Evolutionary conservation across 768 basidiomycete species (phyloP), one percentile per base, ranked within the genome.

Genomic region (Lentinula edodes): DNA sequence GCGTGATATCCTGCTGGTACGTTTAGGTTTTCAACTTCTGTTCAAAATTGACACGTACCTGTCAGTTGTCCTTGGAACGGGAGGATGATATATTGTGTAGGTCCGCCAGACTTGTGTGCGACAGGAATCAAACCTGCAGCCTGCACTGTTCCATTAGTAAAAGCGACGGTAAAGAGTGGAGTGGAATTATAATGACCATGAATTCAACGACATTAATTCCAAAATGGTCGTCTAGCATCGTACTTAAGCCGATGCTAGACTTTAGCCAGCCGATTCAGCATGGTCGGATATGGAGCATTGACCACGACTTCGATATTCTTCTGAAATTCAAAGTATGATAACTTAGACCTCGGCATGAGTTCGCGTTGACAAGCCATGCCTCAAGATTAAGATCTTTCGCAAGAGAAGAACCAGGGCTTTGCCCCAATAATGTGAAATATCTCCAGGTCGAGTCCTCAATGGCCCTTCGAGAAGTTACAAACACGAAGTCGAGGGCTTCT

Each of bases 141-240:
- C 95, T 98, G 64, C 1, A 23, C 3, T 13, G 35, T 13, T 15
- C 9, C 15, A 39, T 15, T n/a, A 46, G 43, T 46, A 54, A 62
- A 66, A 46, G 42, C 28, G 28, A 28, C 28, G 4, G 38, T 35
- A 61, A 9, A n/a, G 3, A 38, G 41, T 7, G 35, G 46, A 9
- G 52, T 18, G 56, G 61, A 35, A 64, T 50, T 60, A 65, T 20
- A 72, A 83, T 65, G 53, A 91, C 95, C 95, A 98, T 96, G 67
- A 91, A 96, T 72, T 99, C 96, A 7, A 99, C 96, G 41, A 99
- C 82, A 66, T 95, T 97, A 71, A 99, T 98, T 2, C 97, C 96
- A 64, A 98, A 99, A 71, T 99, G 96, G 72, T 99, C 96, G 69
- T 98, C 95, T 0, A 94, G 83, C 96, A 99, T 99, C 13, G 96